Evolutionary conservation across 495 filamentous ascomycete species (phyloP).

Genomic region (Chaetomium fimeti): DNA sequence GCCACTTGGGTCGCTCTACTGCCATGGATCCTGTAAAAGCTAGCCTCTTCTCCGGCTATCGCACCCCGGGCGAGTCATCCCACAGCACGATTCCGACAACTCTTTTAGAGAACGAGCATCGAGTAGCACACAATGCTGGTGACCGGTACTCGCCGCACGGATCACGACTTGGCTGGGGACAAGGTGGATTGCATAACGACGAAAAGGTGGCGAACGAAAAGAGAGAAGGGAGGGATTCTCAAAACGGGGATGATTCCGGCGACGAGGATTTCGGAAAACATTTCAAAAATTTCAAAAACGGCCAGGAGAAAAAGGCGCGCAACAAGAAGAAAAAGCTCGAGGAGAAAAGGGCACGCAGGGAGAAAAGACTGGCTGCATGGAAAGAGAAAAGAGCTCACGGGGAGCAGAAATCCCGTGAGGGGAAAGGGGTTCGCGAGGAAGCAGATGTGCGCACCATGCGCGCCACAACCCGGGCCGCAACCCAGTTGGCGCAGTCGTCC

Average conservation of each 20-base stretch:
- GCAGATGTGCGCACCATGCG: constrained; percentile 35
- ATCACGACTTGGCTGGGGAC: not conserved
- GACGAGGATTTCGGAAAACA: constrained; percentile 27
- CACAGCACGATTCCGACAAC: not conserved
- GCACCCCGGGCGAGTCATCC: not conserved
- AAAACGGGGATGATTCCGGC: constrained; percentile 1
- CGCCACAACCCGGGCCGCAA: constrained; percentile 31
- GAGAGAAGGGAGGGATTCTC: constrained; percentile 22
- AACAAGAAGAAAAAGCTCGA: not conserved
- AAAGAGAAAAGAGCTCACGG: not conserved
- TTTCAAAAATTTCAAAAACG: constrained; percentile 18
- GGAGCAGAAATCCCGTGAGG: constrained; percentile 5
- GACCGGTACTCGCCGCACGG: constrained; percentile 18
- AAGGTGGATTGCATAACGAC: constrained; percentile 8
- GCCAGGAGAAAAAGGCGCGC: not conserved
- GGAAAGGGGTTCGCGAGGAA: constrained; percentile 28
- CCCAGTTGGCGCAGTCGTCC: constrained; percentile 17
- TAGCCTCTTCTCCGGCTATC: not conserved
- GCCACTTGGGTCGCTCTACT: not conserved
- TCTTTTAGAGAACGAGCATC: constrained; percentile 13
- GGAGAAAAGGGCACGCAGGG: constrained; percentile 18
- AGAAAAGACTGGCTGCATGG: constrained; percentile 13
- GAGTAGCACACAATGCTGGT: not conserved
- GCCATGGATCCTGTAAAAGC: not conserved
- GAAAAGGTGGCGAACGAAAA: constrained; percentile 15